Conservation (phyloP, 352 stramenopile genomes). For the Plasmopara halstedii region DNA sequence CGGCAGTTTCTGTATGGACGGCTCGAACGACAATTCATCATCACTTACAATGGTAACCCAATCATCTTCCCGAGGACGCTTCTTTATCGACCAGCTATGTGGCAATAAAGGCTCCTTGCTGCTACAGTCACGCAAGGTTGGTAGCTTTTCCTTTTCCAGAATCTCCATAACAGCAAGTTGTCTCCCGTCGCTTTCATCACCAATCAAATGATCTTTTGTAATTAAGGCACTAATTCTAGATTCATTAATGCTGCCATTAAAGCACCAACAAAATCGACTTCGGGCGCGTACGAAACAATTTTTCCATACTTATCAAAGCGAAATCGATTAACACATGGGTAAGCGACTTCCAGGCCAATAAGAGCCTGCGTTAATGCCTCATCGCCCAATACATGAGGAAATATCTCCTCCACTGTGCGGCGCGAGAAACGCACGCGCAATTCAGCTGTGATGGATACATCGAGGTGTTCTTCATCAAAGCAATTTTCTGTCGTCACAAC, state of each 20-base stretch:
- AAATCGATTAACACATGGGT: constrained; percentile 38
- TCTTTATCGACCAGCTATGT: background rate
- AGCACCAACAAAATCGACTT: constrained; percentile 33
- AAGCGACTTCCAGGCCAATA: constrained; percentile 36
- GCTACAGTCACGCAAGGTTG: background rate
- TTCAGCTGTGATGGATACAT: constrained; percentile 22
- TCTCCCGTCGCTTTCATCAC: constrained; percentile 18
- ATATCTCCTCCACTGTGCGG: constrained; percentile 46
- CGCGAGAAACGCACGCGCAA: constrained; percentile 37
- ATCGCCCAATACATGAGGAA: constrained; percentile 33
- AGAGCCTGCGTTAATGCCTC: constrained; percentile 27
- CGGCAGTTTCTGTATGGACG: background rate
- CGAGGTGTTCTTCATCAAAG: constrained; percentile 15
- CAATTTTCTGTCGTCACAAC: constrained; percentile 12
- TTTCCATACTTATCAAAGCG: constrained; percentile 33
- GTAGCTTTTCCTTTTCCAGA: background rate
- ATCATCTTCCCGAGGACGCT: background rate
- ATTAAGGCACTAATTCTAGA: constrained; percentile 32
- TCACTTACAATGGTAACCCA: background rate
- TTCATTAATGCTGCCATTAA: constrained; percentile 21
- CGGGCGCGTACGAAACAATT: constrained; percentile 34
- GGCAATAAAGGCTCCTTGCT: background rate
- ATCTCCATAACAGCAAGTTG: constrained; percentile 1
- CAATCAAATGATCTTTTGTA: constrained; percentile 39
- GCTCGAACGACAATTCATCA: background rate